Evolutionary conservation across 495 filamentous ascomycete species (phyloP).

Genomic region (Penicillium pancosmium): DNA sequence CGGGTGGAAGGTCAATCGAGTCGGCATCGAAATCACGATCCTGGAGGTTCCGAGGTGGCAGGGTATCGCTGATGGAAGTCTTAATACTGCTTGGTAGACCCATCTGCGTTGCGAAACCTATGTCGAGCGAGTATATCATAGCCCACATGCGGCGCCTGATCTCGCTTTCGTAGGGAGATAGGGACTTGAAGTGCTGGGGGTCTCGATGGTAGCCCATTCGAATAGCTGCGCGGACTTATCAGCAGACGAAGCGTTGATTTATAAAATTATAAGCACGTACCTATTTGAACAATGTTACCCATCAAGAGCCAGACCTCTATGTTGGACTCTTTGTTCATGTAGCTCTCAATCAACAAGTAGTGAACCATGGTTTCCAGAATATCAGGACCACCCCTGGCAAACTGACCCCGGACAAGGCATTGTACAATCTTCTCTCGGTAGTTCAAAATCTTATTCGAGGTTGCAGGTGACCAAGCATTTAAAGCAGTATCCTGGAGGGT

Average conservation of each 20-base stretch:
- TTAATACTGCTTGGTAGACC: conserved; percentile 40
- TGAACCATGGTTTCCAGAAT: conserved; percentile 34
- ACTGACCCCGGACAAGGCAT: conserved; percentile 33
- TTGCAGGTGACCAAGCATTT: no score
- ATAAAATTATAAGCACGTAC: no score
- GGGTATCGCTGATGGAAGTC: conserved; percentile 38
- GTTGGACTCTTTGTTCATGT: conserved; percentile 15
- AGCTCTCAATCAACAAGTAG: conserved; percentile 11
- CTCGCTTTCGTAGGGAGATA: conserved; percentile 56
- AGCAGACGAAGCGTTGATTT: no score
- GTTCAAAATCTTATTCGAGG: conserved; percentile 7
- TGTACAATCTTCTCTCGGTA: conserved; percentile 34
- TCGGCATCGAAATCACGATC: conserved; percentile 35
- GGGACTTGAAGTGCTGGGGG: conserved; percentile 41
- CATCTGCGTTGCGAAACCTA: conserved; percentile 42
- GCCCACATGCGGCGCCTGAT: conserved; percentile 60
- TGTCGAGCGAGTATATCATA: conserved; percentile 49
- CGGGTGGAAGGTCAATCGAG: conserved; percentile 25
- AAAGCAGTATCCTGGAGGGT: no score
- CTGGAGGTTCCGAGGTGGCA: conserved; percentile 34
- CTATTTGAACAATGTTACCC: conserved; percentile 17
- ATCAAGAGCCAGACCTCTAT: conserved; percentile 41
- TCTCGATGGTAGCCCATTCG: conserved; percentile 53
- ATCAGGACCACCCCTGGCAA: conserved; percentile 27
- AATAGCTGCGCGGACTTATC: conserved; percentile 36